phyloP scores from a whole-genome alignment of 768 basidiomycete species.

The Phlegmacium glaucopus region DNA sequence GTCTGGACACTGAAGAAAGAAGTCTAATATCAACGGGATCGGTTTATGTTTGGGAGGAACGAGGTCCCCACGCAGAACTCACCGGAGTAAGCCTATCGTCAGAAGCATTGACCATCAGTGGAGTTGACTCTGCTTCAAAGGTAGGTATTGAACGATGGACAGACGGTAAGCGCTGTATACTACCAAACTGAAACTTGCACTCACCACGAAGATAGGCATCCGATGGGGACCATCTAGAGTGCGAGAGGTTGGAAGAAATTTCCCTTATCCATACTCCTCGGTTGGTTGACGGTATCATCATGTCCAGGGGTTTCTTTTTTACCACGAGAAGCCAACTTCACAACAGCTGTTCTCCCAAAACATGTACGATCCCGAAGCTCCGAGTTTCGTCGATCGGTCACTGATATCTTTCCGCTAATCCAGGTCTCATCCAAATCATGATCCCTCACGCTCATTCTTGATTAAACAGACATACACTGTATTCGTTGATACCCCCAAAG shows the following conservation, averaged over 20 bases:
- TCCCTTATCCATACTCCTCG: constrained; percentile 1
- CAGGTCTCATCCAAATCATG: constrained; percentile 23
- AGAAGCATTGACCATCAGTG: background rate
- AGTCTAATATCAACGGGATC: constrained; percentile 68
- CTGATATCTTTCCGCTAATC: background rate
- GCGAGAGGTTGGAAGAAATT: constrained; percentile 50
- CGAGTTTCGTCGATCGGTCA: constrained; percentile 10
- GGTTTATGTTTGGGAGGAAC: constrained; percentile 85
- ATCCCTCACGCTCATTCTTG: constrained; percentile 39
- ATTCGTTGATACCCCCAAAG: constrained; percentile 62
- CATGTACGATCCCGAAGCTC: constrained; percentile 33
- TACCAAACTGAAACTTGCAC: background rate
- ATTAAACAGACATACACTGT: constrained; percentile 85
- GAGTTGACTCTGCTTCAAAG: constrained; percentile 28
- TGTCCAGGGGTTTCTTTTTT: constrained; percentile 73
- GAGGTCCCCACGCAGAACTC: constrained; percentile 66
- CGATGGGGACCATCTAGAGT: constrained; percentile 82
- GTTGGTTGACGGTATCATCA: constrained; percentile 5
- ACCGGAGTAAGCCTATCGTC: constrained; percentile 52
- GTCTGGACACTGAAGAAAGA: constrained; percentile 75
- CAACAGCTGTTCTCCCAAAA: constrained; percentile 46
- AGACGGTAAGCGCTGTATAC: constrained; percentile 43
- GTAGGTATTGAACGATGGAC: constrained; percentile 84
- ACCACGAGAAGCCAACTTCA: constrained; percentile 67
- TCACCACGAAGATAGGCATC: constrained; percentile 35